Evolutionary conservation across 1,139 yeast species (phyloP).

Genomic region (Magnusiomyces tetraspermus): DNA sequence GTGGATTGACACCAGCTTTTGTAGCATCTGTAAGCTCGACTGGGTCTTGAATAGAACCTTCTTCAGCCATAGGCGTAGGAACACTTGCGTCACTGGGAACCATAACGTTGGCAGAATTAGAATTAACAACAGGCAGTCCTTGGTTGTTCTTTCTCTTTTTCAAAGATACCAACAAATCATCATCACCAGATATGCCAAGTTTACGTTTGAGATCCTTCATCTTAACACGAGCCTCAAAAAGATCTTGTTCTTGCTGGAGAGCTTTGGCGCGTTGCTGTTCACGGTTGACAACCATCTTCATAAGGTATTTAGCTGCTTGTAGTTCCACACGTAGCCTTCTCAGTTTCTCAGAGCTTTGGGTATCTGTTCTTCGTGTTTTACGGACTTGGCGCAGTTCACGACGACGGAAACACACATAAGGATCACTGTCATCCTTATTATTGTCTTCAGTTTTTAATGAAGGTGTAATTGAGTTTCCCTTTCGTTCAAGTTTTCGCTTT

Average conservation of each 20-base stretch:
- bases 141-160: constrained; percentile 52
- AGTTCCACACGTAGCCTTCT: constrained; percentile 67
- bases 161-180: constrained; percentile 70
- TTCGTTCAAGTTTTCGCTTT: constrained; percentile 54
- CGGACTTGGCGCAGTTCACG: constrained; percentile 94
- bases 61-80: constrained; percentile 13
- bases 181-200: constrained; percentile 73
- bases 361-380: constrained; percentile 91
- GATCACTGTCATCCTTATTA: constrained; percentile 88
- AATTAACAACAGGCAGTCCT: constrained; percentile 13
- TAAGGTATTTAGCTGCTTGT: constrained; percentile 63
- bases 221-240: constrained; percentile 61
- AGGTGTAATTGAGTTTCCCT: constrained; percentile 68
- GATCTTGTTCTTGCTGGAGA: constrained; percentile 48
- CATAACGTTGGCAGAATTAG: background rate
- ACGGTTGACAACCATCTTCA: constrained; percentile 63
- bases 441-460: constrained; percentile 73
- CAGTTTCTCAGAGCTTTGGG: constrained; percentile 78
- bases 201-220: constrained; percentile 67
- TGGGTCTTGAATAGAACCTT: constrained; percentile 1
- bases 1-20: constrained; percentile 9
- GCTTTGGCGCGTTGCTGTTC: constrained; percentile 55
- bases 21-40: constrained; percentile 11
- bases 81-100: constrained; percentile 7
- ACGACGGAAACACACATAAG: constrained; percentile 90